Evolutionary conservation across 768 basidiomycete species (phyloP).

Genomic region (Hirschioporus abietinus): DNA sequence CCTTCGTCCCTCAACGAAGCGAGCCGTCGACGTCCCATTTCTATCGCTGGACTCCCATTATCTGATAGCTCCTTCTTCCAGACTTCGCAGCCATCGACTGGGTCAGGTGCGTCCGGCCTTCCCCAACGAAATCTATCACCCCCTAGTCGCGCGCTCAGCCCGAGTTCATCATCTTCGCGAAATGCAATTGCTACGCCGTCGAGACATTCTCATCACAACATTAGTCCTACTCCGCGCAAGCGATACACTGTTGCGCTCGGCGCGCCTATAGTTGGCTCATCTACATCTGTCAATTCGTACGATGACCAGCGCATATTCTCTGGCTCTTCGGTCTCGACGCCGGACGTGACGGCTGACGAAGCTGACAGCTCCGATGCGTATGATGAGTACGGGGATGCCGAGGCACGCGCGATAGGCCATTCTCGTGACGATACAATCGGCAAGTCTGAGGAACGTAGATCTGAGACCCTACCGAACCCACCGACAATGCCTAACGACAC

Average conservation of each 20-base stretch:
- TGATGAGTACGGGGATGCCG: constrained; percentile 34
- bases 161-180: constrained; percentile 8
- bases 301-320: constrained; percentile 31
- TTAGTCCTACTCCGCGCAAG: constrained; percentile 67
- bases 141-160: constrained; percentile 17
- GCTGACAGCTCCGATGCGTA: constrained; percentile 15
- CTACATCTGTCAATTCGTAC: constrained; percentile 22
- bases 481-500: constrained; percentile 16
- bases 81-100: constrained; percentile 10
- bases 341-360: constrained; percentile 16
- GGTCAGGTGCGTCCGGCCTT: constrained; percentile 19
- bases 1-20: constrained; percentile 28
- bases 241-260: constrained; percentile 84
- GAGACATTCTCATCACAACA: constrained; percentile 54
- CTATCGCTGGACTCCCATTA: constrained; percentile 43
- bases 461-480: constrained; percentile 18
- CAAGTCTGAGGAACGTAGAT: constrained; percentile 31
- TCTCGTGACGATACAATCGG: constrained; percentile 59
- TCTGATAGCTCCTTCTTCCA: constrained; percentile 8
- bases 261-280: constrained; percentile 53
- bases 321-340: constrained; percentile 25
- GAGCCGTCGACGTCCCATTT: constrained; percentile 33
- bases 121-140: constrained; percentile 19
- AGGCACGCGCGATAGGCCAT: constrained; percentile 15
- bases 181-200: constrained; percentile 30